Base-by-base conservation (phyloP, 345 rosid species). In the Camelina laxa region DNA sequence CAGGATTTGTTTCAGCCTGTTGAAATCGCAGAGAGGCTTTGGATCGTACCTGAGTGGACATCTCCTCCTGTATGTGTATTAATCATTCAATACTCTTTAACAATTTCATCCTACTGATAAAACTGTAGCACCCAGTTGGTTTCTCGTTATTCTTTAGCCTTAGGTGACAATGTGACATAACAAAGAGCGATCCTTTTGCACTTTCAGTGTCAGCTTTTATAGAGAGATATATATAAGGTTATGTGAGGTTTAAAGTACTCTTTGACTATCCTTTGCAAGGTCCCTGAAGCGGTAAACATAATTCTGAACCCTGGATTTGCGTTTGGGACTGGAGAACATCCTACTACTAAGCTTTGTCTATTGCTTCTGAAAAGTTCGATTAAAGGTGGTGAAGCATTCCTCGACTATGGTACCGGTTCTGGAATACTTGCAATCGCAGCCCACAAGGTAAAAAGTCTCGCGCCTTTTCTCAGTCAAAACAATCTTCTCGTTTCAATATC, bases 341-440 rank as follows among this genome's bases (percentile, higher is more conserved):
- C 97, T 38, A 85, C 96, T 8, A 86, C 97, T 19, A 89, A 77
- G 75, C 75, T 88, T 42, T 94, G 97, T 76, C 78, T 91, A 6
- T 67, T 83, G 85, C 86, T 91, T 61, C 88, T 93, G 65, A 78
- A 36, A 38, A 48, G 82, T 60, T 78, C 82, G 83, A 84, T 93
- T 39, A 88, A 81, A 78, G 97, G 93, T 36, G 92, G 91, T 76
- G 97, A 94, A 75, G 36, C 27, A 61, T 76, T 94, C 84, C 84
- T 91, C 57, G 96, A 94, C 79, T 91, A 94, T 47, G 97, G 97
- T 74, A 93, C 97, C 22, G 96, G 98, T 67, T 91, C 98, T 12
- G 98, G 98, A 36, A 74, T 93, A 79, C 91, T 93, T 56, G 94
- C 92, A 67, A 89, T 91, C 60, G 96, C 98, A 60, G 97, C 95